Percentiles rank a stretch among this genome's conserved stretches.
phyloP scores from a whole-genome alignment of 2,329 filamentous ascomycete species.

The Ophiostoma ips region DNA sequence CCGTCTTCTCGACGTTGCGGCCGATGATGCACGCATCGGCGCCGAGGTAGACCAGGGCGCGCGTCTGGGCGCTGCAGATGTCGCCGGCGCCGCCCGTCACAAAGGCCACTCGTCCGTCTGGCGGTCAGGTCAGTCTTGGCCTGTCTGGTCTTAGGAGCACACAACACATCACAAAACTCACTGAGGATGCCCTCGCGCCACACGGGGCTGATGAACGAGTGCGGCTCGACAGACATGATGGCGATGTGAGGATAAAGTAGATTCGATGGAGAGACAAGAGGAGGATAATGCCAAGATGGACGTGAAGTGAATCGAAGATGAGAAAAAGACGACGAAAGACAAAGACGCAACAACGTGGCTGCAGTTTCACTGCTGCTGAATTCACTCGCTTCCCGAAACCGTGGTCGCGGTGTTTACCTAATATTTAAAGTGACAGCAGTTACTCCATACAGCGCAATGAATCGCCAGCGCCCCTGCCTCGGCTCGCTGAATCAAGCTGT shows the following conservation, averaged over 20 bases:
- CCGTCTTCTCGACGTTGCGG: constrained; percentile 78
- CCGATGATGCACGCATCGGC: constrained; percentile 91
- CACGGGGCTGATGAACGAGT: constrained; percentile 64
- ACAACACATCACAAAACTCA: constrained; percentile 23
- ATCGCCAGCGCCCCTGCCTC: no score
- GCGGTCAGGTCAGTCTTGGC: not conserved
- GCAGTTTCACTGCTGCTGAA: no score
- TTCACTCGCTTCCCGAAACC: no score
- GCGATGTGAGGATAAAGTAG: not conserved
- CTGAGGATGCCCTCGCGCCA: constrained; percentile 84
- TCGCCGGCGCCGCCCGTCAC: constrained; percentile 89
- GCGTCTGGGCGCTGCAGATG: constrained; percentile 88
- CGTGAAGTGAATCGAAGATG: not conserved
- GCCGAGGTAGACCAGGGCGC: constrained; percentile 79
- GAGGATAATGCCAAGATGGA: no score
- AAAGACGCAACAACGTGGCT: no score
- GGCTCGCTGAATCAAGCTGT: no score
- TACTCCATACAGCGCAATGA: no score
- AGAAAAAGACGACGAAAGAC: not conserved
- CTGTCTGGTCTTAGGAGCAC: not conserved
- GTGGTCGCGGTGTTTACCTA: no score
- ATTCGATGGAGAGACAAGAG: not conserved
- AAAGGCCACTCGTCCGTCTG: constrained; percentile 80
- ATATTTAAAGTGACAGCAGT: no score
- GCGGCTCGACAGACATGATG: constrained; percentile 18